A percentile compares a stretch with the other conserved stretches of the same genome.
phyloP scores from a whole-genome alignment of 805 yeast genomes.

The Torulaspora indica region DNA sequence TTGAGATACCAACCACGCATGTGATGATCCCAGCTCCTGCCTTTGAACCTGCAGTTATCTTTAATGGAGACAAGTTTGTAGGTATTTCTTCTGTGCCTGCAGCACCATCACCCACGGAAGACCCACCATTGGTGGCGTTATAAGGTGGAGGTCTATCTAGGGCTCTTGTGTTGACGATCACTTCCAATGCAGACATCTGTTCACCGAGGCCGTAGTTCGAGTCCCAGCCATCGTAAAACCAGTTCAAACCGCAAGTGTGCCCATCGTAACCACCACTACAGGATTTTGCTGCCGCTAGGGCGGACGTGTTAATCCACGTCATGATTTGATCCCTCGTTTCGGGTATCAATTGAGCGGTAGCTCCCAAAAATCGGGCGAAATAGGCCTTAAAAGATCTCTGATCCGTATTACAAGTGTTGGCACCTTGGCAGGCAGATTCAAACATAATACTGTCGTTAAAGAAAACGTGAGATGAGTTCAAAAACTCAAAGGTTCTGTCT shows the following conservation, averaged over 20 bases:
- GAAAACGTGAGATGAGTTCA: constrained; percentile 53
- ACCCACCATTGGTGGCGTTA: constrained; percentile 61
- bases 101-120: constrained; percentile 59
- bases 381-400: constrained; percentile 92
- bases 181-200: constrained; percentile 81
- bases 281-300: constrained; percentile 69
- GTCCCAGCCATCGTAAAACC: constrained; percentile 71
- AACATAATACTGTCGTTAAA: constrained; percentile 58
- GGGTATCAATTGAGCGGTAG: constrained; percentile 70
- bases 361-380: constrained; percentile 66
- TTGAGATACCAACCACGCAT: constrained; percentile 45
- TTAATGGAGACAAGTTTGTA: constrained; percentile 39
- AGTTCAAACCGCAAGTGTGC: constrained; percentile 80
- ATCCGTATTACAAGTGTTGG: constrained; percentile 67
- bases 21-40: constrained; percentile 73
- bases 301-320: constrained; percentile 43
- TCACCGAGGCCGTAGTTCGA: constrained; percentile 80
- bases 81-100: constrained; percentile 55
- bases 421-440: constrained; percentile 79
- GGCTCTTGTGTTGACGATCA: constrained; percentile 42
- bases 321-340: constrained; percentile 36
- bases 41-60: constrained; percentile 44
- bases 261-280: constrained; percentile 88
- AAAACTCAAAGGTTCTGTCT: constrained; percentile 50
- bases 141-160: constrained; percentile 50